Base-by-base conservation (phyloP, 1,139 yeast species). In the Torulaspora globosa region DNA sequence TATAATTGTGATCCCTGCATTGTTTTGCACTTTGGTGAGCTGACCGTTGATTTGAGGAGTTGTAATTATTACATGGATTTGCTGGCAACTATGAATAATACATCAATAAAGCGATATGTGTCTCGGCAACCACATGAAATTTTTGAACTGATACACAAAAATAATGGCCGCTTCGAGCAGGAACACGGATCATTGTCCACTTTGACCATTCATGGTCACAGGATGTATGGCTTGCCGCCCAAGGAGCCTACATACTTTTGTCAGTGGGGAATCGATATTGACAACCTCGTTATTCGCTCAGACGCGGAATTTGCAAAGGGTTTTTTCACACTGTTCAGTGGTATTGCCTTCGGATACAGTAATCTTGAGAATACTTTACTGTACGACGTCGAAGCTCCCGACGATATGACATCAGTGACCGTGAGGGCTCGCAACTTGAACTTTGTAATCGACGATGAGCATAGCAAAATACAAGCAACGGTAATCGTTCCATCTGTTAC, bases 211-310 rank as follows among this genome's bases (percentile, higher is more conserved):
- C 95, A 85, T 65, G 92, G 96, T 1, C 96, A 90, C 62, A 74
- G 97, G 59, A 79, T 89, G 81, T 88, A 89, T 71, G 97, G 98
- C 0, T 65, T 88, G 1, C 96, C 96, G 0, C 97, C 97, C 0
- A 72, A 75, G 2, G 95, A 87, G 61, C 86, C 92, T 1, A 87
- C 97, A 0, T 92, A 87, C 60, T 80, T 78, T 54, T 89, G 96
- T 60, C 83, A 86, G 52, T 92, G 97, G 97, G 90, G 85, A 53
- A 78, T 90, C 54, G 79, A 78, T 26, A 65, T 84, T 2, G 95
- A 89, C 8, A 71, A 70, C 4, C 68, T 89, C 12, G 51, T 59
- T 1, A 68, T 86, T 12, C 74, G 80, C 49, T 76, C 88, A 1
- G 69, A 74, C 2, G 70, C 82, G 0, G 59, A 60, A 1, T 75